Conservation (phyloP, 116 monocot species). For the Dioscorea cayenensis region DNA sequence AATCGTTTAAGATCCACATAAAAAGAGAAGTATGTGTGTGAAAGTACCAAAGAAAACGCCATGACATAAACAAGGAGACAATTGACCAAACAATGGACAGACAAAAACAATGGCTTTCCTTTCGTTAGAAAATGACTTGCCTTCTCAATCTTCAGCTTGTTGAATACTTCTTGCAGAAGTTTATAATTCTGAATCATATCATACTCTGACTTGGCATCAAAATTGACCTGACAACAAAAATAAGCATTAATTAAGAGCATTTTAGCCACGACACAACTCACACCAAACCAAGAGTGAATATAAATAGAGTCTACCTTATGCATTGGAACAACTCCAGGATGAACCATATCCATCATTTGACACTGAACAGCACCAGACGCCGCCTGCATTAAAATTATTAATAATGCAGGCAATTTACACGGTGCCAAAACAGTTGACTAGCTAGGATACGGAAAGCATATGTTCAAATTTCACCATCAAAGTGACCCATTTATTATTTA, state of each 20-base stretch:
- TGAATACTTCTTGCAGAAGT: conserved; percentile 87
- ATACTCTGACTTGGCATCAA: conserved; percentile 83
- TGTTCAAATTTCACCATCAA: too few species aligned
- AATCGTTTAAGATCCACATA: too few species aligned
- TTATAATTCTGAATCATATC: conserved; percentile 99
- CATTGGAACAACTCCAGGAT: conserved; percentile 86
- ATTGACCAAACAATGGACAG: neutral
- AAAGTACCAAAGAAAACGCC: neutral
- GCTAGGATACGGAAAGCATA: too few species aligned
- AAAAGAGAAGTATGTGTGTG: too few species aligned
- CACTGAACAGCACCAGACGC: conserved; percentile 95
- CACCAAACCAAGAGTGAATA: neutral
- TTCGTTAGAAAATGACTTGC: conserved; percentile 17
- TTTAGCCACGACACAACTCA: neutral
- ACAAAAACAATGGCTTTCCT: too few species aligned
- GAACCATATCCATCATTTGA: conserved; percentile 94
- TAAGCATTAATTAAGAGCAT: neutral
- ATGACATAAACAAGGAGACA: neutral
- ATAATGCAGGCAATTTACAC: neutral
- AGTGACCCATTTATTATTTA: too few species aligned
- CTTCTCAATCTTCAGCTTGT: conserved; percentile 74
- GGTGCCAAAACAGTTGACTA: too few species aligned
- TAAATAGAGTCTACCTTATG: conserved; percentile 53
- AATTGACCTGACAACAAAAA: conserved; percentile 53
- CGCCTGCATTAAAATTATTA: conserved; percentile 36